Evolutionary conservation across 31 red algal genomes (phyloP).

Genomic region (Bonnemaisonia californica): DNA sequence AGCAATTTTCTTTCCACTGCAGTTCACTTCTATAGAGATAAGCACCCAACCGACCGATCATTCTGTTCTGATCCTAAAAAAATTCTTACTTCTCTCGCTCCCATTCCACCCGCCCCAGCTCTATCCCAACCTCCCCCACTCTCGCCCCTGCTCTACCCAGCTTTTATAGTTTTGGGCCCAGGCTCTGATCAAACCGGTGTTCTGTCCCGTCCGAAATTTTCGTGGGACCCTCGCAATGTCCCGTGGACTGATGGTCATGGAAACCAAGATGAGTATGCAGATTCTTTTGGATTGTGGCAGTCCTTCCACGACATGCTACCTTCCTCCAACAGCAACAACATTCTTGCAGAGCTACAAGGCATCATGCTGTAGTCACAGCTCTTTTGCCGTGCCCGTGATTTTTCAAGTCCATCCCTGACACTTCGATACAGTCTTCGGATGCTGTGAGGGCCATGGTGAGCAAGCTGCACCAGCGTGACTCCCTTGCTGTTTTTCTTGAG

Average conservation of each 20-base stretch:
- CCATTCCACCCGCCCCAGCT: too few relatives aligned
- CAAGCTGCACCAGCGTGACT: not conserved
- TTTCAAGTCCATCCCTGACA: not conserved
- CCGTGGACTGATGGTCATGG: constrained; percentile 17
- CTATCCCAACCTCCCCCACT: too few relatives aligned
- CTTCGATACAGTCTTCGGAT: not conserved
- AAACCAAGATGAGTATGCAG: constrained; percentile 11
- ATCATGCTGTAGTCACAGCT: constrained; percentile 35
- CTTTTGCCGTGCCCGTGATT: constrained; percentile 10
- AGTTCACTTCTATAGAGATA: too few relatives aligned
- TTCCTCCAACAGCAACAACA: constrained; percentile 2
- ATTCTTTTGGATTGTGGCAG: constrained; percentile 4
- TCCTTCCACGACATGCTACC: constrained; percentile 2
- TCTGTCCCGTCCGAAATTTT: too few relatives aligned
- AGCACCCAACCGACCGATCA: too few relatives aligned
- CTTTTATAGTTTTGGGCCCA: too few relatives aligned
- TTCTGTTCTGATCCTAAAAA: too few relatives aligned
- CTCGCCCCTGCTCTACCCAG: too few relatives aligned
- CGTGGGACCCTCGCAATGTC: too few relatives aligned
- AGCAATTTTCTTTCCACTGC: too few relatives aligned
- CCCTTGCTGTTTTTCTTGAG: constrained; percentile 8
- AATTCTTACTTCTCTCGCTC: too few relatives aligned
- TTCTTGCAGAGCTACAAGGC: not conserved
- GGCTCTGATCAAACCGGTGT: too few relatives aligned
- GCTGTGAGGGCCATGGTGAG: not conserved